phyloP scores from a whole-genome alignment of 176 grass and related monocot species.

The Secale cereale region DNA sequence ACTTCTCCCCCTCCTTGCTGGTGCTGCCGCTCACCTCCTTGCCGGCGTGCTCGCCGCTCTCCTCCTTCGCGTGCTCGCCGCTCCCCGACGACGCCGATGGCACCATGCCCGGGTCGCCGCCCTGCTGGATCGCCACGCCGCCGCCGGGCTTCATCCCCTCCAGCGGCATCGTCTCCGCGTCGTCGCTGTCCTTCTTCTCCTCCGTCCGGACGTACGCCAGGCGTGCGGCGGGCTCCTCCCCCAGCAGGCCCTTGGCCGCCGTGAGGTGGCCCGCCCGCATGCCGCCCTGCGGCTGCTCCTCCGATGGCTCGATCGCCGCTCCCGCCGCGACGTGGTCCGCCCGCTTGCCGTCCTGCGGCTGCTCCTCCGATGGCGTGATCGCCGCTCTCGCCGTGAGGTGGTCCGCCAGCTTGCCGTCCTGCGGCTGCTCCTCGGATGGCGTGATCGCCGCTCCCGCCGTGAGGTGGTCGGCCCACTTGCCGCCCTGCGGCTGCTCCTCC shows the following conservation, averaged over 20 bases:
- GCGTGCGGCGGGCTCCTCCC: not conserved
- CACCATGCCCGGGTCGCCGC: slow-evolving; percentile 24
- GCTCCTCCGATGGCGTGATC: not conserved
- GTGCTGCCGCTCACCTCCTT: slow-evolving; percentile 12
- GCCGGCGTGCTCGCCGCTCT: slow-evolving; percentile 12
- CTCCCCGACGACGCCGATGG: not conserved
- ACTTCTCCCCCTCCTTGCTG: slow-evolving; percentile 42
- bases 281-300: not conserved
- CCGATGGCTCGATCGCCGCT: not conserved
- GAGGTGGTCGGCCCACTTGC: not conserved
- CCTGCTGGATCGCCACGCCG: slow-evolving; percentile 26
- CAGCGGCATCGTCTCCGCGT: not conserved
- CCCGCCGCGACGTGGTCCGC: not conserved
- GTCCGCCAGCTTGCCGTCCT: not conserved
- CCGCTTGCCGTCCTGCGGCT: not conserved
- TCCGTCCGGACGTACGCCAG: not conserved
- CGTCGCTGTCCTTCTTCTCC: slow-evolving; percentile 12
- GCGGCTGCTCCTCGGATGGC: not conserved
- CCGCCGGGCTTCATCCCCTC: not conserved
- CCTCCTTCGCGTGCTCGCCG: not conserved
- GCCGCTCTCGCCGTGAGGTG: not conserved
- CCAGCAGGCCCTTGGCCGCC: not conserved
- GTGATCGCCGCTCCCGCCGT: not conserved
- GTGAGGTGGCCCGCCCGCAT: not conserved
- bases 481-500: not conserved